A percentile compares a stretch with the other conserved stretches of the same genome.
These are phyloP conservation scores for Leccinum sublutescens DNA, from an alignment of 768 basidiomycete species.

Conservation along the genomic window DNA sequence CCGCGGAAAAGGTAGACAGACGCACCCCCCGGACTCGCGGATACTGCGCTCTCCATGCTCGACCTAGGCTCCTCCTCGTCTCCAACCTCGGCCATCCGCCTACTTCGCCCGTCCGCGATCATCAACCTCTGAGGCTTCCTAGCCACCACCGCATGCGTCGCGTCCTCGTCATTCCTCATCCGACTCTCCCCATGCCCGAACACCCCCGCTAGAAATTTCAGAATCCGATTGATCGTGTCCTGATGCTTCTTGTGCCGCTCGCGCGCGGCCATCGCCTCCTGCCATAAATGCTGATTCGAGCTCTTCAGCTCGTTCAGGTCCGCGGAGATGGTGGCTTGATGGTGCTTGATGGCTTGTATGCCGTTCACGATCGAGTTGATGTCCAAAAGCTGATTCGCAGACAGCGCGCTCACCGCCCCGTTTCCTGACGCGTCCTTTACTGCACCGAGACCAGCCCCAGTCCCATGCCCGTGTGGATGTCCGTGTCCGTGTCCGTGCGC, in stretches of 20 bases:
- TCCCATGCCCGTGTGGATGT: neutral
- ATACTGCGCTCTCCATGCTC: constrained; percentile 28
- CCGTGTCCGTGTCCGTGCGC: constrained; percentile 15
- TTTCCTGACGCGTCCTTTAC: constrained; percentile 16
- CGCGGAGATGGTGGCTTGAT: constrained; percentile 87
- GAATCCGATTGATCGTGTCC: constrained; percentile 93
- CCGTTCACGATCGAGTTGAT: constrained; percentile 77
- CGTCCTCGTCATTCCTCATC: constrained; percentile 34
- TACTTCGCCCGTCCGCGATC: constrained; percentile 56
- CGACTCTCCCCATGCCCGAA: constrained; percentile 61
- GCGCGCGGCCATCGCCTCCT: constrained; percentile 77
- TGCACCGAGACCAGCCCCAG: neutral
- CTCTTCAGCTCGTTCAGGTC: constrained; percentile 87
- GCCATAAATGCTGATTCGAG: constrained; percentile 90
- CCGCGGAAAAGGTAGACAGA: neutral
- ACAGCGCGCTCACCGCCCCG: constrained; percentile 27
- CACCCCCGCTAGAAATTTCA: constrained; percentile 91
- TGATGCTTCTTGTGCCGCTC: constrained; percentile 88
- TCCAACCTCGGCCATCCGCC: constrained; percentile 37
- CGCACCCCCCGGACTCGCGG: constrained; percentile 14
- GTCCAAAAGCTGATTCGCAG: constrained; percentile 62
- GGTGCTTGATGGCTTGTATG: constrained; percentile 83
- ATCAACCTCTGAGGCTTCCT: constrained; percentile 56
- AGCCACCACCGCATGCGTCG: constrained; percentile 45
- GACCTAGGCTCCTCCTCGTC: constrained; percentile 40